A percentile compares a stretch with the other conserved stretches of the same genome.
Conservation (phyloP, 768 basidiomycete genomes). For the Pisolithus sp. region DNA sequence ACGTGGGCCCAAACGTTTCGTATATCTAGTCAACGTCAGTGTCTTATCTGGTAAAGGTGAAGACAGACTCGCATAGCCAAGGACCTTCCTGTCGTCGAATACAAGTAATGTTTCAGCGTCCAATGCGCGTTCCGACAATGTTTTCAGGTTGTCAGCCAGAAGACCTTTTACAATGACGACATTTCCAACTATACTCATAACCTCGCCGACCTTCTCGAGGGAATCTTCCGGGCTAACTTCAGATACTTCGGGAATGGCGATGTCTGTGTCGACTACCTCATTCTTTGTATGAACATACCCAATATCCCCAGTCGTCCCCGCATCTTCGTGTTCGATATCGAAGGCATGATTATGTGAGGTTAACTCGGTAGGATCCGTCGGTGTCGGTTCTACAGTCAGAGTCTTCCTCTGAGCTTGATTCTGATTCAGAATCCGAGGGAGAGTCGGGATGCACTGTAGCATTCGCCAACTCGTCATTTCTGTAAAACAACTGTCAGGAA, state of each 20-base stretch:
- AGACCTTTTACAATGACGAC: slow-evolving; percentile 69
- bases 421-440: slow-evolving; percentile 36
- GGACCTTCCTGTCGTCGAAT: slow-evolving; percentile 81
- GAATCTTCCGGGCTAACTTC: slow-evolving; percentile 57
- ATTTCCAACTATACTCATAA: slow-evolving; percentile 68
- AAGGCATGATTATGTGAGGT: slow-evolving; percentile 2
- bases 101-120: slow-evolving; percentile 90
- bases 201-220: slow-evolving; percentile 71
- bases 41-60: slow-evolving; percentile 7
- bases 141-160: slow-evolving; percentile 35
- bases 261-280: slow-evolving; percentile 53
- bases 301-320: slow-evolving; percentile 32
- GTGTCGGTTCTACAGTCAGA: slow-evolving; percentile 17
- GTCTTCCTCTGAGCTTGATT: slow-evolving; percentile 21
- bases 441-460: slow-evolving; percentile 4
- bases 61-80: slow-evolving; percentile 70
- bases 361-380: slow-evolving; percentile 7
- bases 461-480: neutral
- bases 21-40: slow-evolving; percentile 51
- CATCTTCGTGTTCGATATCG: slow-evolving; percentile 50
- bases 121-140: slow-evolving; percentile 57
- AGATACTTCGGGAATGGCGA: slow-evolving; percentile 57
- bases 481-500: neutral
- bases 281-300: slow-evolving; percentile 61
- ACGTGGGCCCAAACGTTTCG: slow-evolving; percentile 94